phyloP scores from a whole-genome alignment of 169 alveolate species.

The Eimeria zaria region DNA sequence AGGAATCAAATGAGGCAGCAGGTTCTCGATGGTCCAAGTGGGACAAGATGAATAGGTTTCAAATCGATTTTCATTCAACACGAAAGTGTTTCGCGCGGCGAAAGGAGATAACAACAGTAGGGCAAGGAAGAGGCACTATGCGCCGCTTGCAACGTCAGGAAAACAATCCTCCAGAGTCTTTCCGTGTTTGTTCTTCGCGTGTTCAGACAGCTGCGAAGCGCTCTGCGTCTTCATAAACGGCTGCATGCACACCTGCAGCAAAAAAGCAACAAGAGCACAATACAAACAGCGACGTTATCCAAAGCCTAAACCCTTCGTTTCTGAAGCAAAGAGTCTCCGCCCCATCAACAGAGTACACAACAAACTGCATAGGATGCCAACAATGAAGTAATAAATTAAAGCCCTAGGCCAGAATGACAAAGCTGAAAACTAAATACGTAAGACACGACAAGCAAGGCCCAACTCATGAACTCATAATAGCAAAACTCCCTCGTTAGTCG shows the following conservation, averaged over 20 bases:
- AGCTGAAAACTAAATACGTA: background rate
- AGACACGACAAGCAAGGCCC: too few species aligned
- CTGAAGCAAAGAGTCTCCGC: too few species aligned
- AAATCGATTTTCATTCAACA: background rate
- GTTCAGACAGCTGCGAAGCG: conserved; percentile 81
- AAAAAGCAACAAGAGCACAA: background rate
- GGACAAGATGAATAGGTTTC: background rate
- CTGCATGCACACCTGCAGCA: conserved; percentile 81
- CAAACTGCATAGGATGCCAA: too few species aligned
- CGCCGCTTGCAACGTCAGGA: conserved; percentile 52
- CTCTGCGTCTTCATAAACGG: conserved; percentile 85
- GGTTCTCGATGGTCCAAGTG: background rate
- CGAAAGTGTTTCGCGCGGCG: background rate
- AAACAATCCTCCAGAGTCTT: conserved; percentile 75
- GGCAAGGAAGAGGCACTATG: background rate
- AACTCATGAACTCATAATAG: too few species aligned
- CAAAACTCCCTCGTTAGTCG: too few species aligned
- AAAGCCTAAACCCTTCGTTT: too few species aligned
- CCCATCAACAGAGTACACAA: too few species aligned
- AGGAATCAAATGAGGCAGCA: background rate
- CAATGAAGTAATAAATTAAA: too few species aligned
- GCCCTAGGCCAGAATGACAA: too few species aligned
- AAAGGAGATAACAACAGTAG: background rate
- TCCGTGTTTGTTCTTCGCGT: conserved; percentile 79
- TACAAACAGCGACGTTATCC: too few species aligned